Conservation (phyloP, 148 eudicot species). For the Chenopodium quinoa region DNA sequence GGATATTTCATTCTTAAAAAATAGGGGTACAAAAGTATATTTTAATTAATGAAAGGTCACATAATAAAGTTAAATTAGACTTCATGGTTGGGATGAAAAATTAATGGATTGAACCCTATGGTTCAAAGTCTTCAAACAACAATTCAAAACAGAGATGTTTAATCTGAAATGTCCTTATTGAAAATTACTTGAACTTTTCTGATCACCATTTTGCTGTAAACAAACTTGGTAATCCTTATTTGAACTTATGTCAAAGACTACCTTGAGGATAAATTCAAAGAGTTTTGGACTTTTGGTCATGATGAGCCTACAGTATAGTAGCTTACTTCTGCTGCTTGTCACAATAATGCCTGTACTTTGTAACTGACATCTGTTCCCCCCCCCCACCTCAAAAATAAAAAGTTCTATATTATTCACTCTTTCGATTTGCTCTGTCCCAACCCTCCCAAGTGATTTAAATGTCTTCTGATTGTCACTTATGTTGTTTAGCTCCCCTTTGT, state of each 20-base stretch:
- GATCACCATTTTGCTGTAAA: background rate
- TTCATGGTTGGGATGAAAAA: background rate
- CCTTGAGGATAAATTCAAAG: background rate
- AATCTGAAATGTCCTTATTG: background rate
- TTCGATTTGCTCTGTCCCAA: background rate
- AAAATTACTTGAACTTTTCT: background rate
- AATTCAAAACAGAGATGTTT: background rate
- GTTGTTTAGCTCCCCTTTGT: conserved; percentile 63
- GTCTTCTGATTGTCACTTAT: conserved; percentile 8
- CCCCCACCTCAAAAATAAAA: no score
- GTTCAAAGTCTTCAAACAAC: background rate
- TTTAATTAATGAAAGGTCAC: background rate
- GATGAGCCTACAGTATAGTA: background rate
- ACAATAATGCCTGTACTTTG: conserved; percentile 8
- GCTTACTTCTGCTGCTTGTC: background rate
- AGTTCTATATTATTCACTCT: background rate
- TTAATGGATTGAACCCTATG: background rate
- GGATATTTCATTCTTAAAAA: background rate
- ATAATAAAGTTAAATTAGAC: background rate
- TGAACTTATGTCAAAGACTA: background rate
- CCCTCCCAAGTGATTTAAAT: background rate
- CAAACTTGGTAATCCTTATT: background rate
- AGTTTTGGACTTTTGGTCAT: background rate
- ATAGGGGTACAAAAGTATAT: background rate
- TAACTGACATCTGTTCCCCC: background rate